Evolutionary conservation across 2,329 filamentous ascomycete genomes (phyloP), one percentile per base, ranked within the genome.

Genomic region (Torrubiellomyces zombiae): DNA sequence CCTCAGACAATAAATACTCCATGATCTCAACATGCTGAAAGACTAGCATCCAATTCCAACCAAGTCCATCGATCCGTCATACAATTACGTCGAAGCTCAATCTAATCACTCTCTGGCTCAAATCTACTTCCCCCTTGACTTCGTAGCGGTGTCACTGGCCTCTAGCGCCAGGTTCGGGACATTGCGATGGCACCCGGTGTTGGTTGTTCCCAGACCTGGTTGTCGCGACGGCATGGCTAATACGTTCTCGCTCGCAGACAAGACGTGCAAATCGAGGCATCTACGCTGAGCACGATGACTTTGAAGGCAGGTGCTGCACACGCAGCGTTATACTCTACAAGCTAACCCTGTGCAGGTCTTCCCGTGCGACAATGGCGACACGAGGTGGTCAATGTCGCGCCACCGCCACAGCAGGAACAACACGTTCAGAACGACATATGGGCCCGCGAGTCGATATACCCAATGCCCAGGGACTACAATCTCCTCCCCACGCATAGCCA

Each of bases 311-410:
- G 30, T 20, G 6, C 6, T 4, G 15, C n/a, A 7, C 14, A 5
- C 6, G 5, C 9, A 7, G 12, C 9, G 16, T 16, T 9, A 7
- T 16, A 14, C 14, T 19, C 26, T 28, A 24, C 16, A 20, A 34
- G 28, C 37, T 47, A 27, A 48, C 20, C 10, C 21, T n/a, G 10
- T 14, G 17, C 67, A 62, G 81, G 83, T 31, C 64, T 94, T 8
- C 86, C 86, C 10, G 77, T 94, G 29, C 76, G 83, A 42, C 82
- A 92, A 65, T 95, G 83, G 77, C 73, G 79, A 28, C 72, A 78
- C 34, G 71, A 77, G 30, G 60, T 58, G 51, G 64, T 81, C 28
- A 75, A 56, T 20, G 56, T 86, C 42, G 71, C 70, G 36, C 74
- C 80, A 26, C 68, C 68, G 9, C 56, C 64, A 7, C 62, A 68